phyloP scores from a whole-genome alignment of 2,329 filamentous ascomycete species.

The Exophiala dermatitidis region DNA sequence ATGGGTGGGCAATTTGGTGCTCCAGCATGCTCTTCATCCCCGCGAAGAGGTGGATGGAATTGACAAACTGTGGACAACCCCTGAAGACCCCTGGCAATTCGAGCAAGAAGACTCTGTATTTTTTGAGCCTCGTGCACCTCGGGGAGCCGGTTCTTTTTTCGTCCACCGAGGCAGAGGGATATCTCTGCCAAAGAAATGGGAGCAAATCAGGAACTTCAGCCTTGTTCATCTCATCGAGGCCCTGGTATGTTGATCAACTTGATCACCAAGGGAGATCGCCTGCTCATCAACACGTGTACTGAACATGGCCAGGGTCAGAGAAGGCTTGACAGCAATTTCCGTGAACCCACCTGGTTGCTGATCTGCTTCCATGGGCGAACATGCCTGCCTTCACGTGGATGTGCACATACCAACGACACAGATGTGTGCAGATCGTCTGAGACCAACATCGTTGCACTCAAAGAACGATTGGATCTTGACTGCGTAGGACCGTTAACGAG shows the following conservation, averaged over 20 bases:
- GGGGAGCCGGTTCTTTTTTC: too few relatives aligned
- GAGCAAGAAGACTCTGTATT: too few relatives aligned
- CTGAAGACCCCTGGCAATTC: too few relatives aligned
- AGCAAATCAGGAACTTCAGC: not conserved
- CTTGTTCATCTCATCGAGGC: not conserved
- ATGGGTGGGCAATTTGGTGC: too few relatives aligned
- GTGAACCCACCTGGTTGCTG: not conserved
- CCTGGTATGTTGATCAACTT: not conserved
- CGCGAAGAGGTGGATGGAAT: too few relatives aligned
- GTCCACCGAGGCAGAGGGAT: not conserved
- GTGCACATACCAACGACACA: not conserved
- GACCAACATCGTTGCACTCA: not conserved
- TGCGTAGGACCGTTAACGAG: too few relatives aligned
- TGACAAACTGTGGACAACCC: too few relatives aligned
- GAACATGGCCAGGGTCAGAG: not conserved
- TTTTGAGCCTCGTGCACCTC: too few relatives aligned
- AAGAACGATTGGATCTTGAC: too few relatives aligned
- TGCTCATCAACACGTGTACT: not conserved
- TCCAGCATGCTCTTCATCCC: too few relatives aligned
- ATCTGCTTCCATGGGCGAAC: constrained; percentile 3
- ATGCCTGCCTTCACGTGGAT: constrained; percentile 2
- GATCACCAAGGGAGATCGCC: not conserved
- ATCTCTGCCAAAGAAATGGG: not conserved
- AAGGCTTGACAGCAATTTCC: not conserved
- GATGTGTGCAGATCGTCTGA: not conserved